phyloP scores from a whole-genome alignment of 2,329 filamentous ascomycete genomes.

The Cladophialophora yegresii region DNA sequence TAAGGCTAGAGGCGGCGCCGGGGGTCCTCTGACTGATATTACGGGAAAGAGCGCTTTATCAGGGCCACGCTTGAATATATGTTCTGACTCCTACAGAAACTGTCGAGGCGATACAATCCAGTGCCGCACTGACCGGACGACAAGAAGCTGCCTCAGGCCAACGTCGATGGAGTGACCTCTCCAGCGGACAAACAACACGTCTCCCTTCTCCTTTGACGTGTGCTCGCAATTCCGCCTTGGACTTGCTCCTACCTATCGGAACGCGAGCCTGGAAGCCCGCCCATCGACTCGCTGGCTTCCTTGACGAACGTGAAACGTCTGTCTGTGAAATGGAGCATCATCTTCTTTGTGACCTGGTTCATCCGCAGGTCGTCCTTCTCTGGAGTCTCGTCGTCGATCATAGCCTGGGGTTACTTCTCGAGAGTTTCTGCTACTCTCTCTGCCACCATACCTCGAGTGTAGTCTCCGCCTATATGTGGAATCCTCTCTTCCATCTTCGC shows the following conservation, averaged over 20 bases:
- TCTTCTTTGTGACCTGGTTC: background rate
- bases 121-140: background rate
- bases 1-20: constrained; percentile 12
- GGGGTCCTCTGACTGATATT: background rate
- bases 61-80: background rate
- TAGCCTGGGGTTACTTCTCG: background rate
- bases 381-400: background rate
- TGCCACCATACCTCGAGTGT: background rate
- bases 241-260: background rate
- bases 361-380: background rate
- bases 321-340: background rate
- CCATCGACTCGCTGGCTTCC: background rate
- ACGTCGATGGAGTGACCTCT: background rate
- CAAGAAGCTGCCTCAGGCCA: background rate
- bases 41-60: background rate
- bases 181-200: background rate
- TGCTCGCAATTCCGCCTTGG: background rate
- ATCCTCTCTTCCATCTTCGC: background rate
- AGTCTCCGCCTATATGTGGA: background rate
- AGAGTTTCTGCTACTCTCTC: background rate
- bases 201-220: background rate
- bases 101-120: background rate
- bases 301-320: background rate
- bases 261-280: background rate
- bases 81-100: background rate